Evolutionary conservation across 2,329 filamentous ascomycete species (phyloP), one percentile per base, ranked within the genome.

Genomic region (Colletotrichum sp.): DNA sequence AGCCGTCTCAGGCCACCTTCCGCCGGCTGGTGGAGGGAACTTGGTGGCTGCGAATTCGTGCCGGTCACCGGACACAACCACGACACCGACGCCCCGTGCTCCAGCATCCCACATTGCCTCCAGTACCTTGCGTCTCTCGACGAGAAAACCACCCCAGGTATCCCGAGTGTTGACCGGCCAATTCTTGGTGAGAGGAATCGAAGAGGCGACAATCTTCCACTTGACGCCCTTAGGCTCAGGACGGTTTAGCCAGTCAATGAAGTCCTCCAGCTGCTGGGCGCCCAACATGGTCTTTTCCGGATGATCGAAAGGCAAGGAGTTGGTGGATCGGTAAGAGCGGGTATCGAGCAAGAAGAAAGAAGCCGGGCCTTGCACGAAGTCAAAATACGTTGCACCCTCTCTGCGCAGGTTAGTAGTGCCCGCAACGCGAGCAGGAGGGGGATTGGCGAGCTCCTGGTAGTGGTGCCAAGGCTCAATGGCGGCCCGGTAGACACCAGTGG

Each of bases 271-370:
- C 83, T 99, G 97, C 3, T 92, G 89, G 1, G 88, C 83, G 8
- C 97, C 97, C 0, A 99, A 92, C 93, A 99, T 98, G 0, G 95
- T 95, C 84, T 98, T 98, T 34, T 92, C 88, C 0, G 89, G 85
- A 59, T 90, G 89, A 39, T 92, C 89, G 60, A 90, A 90, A 8
- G 93, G 88, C 10, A 90, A 86, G 13, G 86, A 85, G 81, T 92
- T 93, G 79, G 89, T 92, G 7, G 94, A 96, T 63, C 96, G 94
- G 82, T 98, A 98, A 52, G 94, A 94, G 69, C 97, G 92, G 0
- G 96, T 98, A 82, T 99, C 97, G 67, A 98, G 89, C 88, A 99
- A 92, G 88, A 99, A 99, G 87, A 99, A 98, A 52, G 94, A 94
- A 1, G 95, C 96, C 0, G 96, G 96, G 0, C 97, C 97, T 82